These are phyloP conservation scores for Dipodascus geniculatus DNA, from an alignment of 805 yeast genomes.

Conservation along the genomic window DNA sequence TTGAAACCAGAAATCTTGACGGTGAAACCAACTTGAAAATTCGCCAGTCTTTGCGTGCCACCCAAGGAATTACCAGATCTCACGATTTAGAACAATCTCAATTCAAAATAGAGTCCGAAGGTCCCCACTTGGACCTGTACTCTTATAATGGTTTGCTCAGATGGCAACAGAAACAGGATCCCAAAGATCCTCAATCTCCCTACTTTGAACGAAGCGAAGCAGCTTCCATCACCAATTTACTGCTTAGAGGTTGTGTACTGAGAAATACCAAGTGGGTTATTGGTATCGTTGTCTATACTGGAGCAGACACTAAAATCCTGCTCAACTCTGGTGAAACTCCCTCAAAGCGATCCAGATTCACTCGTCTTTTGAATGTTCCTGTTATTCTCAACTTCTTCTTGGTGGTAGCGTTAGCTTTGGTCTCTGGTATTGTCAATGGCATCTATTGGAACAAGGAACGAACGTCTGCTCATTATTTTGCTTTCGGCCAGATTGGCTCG, in stretches of 20 bases:
- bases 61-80: conserved; percentile 46
- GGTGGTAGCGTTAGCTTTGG: conserved; percentile 55
- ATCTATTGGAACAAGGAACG: conserved; percentile 35
- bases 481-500: conserved; percentile 50
- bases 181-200: conserved; percentile 25
- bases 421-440: conserved; percentile 63
- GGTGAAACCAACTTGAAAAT: conserved; percentile 71
- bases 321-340: conserved; percentile 74
- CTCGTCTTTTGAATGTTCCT: conserved; percentile 55
- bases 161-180: conserved; percentile 29
- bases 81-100: conserved; percentile 44
- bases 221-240: conserved; percentile 48
- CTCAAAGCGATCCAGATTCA: conserved; percentile 54
- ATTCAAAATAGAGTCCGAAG: conserved; percentile 57
- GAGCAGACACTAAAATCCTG: conserved; percentile 68
- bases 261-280: conserved; percentile 71
- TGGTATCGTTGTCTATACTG: conserved; percentile 64
- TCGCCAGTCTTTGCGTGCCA: conserved; percentile 45
- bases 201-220: conserved; percentile 34
- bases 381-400: conserved; percentile 55
- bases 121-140: conserved; percentile 55
- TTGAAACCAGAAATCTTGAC: conserved; percentile 62
- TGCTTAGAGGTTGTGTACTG: conserved; percentile 62
- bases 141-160: conserved; percentile 55
- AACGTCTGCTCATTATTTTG: conserved; percentile 45